Base-by-base conservation (phyloP, 2,329 filamentous ascomycete genomes). In the Xylariaceae sp. region DNA sequence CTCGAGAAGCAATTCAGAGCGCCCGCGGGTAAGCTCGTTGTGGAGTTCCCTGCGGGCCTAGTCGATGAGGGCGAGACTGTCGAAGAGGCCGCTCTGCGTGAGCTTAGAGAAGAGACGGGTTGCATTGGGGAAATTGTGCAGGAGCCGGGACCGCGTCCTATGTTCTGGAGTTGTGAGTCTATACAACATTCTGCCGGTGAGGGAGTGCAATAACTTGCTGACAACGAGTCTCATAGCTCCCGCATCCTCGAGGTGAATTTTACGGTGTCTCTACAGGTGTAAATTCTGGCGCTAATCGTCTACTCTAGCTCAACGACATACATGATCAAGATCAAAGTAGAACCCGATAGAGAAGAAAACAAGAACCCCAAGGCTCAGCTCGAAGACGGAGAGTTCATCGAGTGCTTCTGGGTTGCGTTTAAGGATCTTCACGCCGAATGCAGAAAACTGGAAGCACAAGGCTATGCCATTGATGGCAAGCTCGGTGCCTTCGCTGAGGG, bases 341-440 rank as follows among this genome's bases (percentile, higher is more conserved):
- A 78, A 52, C 62, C 74, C 38, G 66, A 66, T 5, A 64, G 63
- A 14, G 66, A 69, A 5, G 70, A 72, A 47, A 78, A 78, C 53
- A 65, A 69, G 53, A 69, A 71, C 43, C 74, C 74, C 0, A 65
- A 72, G 50, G 71, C 75, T 1, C 61, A 73, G 46, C 65, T 78
- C 5, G 75, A 78, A 53, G 73, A 75, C 11, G 74, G 75, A 45
- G 75, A 77, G 54, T 77, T 77, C 59, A 78, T 78, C 48, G 75
- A 78, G 57, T 74, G 71, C 32, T 77, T 77, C 58, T 71, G 71
- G 39, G 69, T 78, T 2, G 71, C 73, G 0, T 55, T 77, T 19
- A 71, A 64, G 39, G 65, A 74, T 42, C 62, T 78, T 1, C 76
- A 75, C 57, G 58, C 62, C 4, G 69, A 74, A 47, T 77, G 73